phyloP scores from a whole-genome alignment of 805 yeast genomes.

The Wickerhamomyces hampshirensis region DNA sequence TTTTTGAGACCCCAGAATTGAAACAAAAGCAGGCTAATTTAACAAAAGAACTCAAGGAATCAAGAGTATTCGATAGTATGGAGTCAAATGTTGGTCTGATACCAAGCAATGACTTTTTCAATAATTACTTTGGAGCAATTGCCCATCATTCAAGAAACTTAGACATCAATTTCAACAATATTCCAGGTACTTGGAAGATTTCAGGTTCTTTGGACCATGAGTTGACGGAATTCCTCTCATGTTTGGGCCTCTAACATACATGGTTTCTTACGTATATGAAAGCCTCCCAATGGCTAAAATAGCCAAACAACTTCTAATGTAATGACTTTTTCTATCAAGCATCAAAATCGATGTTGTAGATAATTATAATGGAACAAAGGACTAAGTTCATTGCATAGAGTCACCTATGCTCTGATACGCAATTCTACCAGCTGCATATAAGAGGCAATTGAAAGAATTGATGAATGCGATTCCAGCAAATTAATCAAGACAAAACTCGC shows the following conservation, averaged over 20 bases:
- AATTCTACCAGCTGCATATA: no score
- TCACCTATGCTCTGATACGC: no score
- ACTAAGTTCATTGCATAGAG: no score
- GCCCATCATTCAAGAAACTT: slow-evolving; percentile 11
- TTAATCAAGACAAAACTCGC: no score
- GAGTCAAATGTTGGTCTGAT: slow-evolving; percentile 18
- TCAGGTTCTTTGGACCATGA: slow-evolving; percentile 6
- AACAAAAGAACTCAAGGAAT: slow-evolving; percentile 11
- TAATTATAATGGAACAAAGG: no score
- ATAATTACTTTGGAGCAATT: slow-evolving; percentile 13
- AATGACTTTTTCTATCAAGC: no score
- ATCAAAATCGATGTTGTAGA: no score
- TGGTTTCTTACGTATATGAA: no score
- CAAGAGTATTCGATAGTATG: slow-evolving; percentile 14
- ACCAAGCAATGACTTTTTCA: slow-evolving; percentile 21
- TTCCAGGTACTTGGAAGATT: slow-evolving; percentile 8
- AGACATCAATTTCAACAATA: not conserved
- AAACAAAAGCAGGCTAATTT: slow-evolving; percentile 8
- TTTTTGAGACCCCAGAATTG: not conserved
- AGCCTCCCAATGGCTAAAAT: no score
- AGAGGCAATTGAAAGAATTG: no score
- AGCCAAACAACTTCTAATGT: no score
- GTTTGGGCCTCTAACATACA: slow-evolving; percentile 12
- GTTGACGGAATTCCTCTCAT: slow-evolving; percentile 10
- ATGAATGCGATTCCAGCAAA: no score